Percentiles rank a stretch among this genome's conserved stretches.
These are phyloP conservation scores for Neostapfia colusana DNA, from an alignment of 176 grass and related monocot species.

Conservation along the genomic window DNA sequence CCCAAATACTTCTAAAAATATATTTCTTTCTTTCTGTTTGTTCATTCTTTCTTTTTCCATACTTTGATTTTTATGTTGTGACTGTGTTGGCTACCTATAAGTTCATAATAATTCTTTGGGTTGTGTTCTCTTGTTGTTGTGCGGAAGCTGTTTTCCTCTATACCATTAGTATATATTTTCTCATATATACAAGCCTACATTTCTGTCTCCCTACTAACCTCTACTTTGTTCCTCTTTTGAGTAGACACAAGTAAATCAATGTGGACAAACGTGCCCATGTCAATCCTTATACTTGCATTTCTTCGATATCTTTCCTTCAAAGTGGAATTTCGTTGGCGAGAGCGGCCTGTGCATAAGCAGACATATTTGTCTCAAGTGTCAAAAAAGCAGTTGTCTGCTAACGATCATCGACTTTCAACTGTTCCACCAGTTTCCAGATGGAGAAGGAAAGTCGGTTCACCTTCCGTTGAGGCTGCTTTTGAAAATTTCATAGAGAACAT, in stretches of 20 bases:
- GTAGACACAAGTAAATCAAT: constrained; percentile 99
- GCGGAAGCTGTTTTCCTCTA: background rate
- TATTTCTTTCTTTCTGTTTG: background rate
- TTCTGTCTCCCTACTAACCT: constrained; percentile 9
- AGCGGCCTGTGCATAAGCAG: constrained; percentile 59
- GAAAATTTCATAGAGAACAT: constrained; percentile 85
- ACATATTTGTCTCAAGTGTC: constrained; percentile 67
- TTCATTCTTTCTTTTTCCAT: constrained; percentile 9
- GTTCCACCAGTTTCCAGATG: constrained; percentile 67
- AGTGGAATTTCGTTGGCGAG: constrained; percentile 80
- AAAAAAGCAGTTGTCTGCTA: constrained; percentile 66
- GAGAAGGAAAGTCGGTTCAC: constrained; percentile 91
- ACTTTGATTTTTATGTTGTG: background rate
- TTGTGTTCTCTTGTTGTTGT: background rate
- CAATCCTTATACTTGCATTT: constrained; percentile 82
- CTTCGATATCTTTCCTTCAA: constrained; percentile 83
- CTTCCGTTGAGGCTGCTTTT: constrained; percentile 71
- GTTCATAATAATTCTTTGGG: background rate
- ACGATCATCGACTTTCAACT: constrained; percentile 71
- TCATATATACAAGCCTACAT: background rate
- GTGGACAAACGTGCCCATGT: constrained; percentile 98
- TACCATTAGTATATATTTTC: background rate
- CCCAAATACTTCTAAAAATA: background rate
- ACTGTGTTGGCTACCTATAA: constrained; percentile 19
- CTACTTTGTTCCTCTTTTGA: constrained; percentile 35